Conservation (phyloP, 768 basidiomycete species). For the Tylopilus sp. region DNA sequence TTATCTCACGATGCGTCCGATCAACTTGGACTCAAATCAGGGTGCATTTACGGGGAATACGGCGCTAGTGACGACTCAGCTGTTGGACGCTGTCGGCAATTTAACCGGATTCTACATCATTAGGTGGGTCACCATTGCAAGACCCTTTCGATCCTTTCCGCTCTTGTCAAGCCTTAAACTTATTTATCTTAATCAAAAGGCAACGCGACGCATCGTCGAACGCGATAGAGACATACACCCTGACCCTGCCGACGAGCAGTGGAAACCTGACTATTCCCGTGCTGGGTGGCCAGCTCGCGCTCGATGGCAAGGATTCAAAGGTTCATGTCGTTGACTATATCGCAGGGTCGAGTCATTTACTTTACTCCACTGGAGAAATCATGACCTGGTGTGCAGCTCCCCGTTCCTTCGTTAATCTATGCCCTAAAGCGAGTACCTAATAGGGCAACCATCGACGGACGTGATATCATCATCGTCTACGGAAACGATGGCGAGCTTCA, state of each 20-base stretch:
- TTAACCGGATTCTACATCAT: constrained; percentile 45
- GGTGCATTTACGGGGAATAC: constrained; percentile 47
- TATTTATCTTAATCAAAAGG: constrained; percentile 10
- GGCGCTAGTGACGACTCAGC: constrained; percentile 49
- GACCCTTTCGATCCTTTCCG: not conserved
- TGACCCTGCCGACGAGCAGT: constrained; percentile 44
- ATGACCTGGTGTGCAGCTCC: constrained; percentile 40
- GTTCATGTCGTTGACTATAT: constrained; percentile 48
- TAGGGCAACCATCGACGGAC: constrained; percentile 48
- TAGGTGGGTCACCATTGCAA: constrained; percentile 6
- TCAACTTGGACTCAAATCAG: constrained; percentile 38
- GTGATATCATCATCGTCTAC: constrained; percentile 46
- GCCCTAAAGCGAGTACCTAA: not conserved
- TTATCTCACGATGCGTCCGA: constrained; percentile 45
- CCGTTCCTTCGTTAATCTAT: not conserved
- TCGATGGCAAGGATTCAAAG: constrained; percentile 54
- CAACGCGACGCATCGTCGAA: constrained; percentile 13
- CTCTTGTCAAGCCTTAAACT: not conserved
- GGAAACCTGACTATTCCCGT: constrained; percentile 42
- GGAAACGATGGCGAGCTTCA: constrained; percentile 47
- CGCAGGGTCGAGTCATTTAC: constrained; percentile 41
- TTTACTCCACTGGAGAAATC: constrained; percentile 50
- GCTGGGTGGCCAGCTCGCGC: constrained; percentile 40
- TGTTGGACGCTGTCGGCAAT: constrained; percentile 46
- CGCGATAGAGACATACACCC: constrained; percentile 27